Evolutionary conservation across 331 rosid genomes (phyloP).

Genomic region (Quercus lobata): DNA sequence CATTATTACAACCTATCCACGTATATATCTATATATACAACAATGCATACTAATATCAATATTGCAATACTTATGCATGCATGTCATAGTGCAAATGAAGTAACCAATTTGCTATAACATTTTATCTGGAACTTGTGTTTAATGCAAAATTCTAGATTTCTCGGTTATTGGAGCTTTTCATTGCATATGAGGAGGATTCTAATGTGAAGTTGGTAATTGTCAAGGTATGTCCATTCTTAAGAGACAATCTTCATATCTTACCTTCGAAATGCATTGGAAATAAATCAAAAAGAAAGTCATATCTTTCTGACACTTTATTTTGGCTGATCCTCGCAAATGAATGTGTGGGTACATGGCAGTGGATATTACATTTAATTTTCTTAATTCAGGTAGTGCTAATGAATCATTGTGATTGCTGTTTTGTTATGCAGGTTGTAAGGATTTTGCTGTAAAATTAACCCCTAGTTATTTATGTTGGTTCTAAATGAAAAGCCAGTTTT

Average conservation of each 20-base stretch:
- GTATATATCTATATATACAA: too few relatives aligned
- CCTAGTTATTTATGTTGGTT: neutral
- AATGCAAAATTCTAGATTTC: slow-evolving; percentile 42
- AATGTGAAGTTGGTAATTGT: slow-evolving; percentile 62
- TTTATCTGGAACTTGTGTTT: neutral
- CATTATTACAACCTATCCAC: too few relatives aligned
- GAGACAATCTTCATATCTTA: neutral
- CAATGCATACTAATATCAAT: neutral
- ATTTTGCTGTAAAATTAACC: neutral
- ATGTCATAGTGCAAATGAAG: neutral
- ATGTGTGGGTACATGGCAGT: too few relatives aligned
- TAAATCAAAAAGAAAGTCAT: neutral
- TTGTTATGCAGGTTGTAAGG: neutral
- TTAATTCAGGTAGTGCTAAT: too few relatives aligned
- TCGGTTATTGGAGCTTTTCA: slow-evolving; percentile 54
- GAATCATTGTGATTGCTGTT: neutral
- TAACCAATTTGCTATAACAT: neutral
- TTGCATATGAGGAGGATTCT: slow-evolving; percentile 51
- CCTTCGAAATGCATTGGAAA: neutral
- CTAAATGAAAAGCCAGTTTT: neutral
- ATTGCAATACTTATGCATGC: neutral
- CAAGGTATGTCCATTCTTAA: slow-evolving; percentile 51
- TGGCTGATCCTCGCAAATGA: too few relatives aligned
- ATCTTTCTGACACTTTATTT: too few relatives aligned
- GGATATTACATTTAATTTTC: too few relatives aligned